A percentile compares a stretch with the other conserved stretches of the same genome.
phyloP scores from a whole-genome alignment of 1,139 yeast genomes.

The Taphrina communis region DNA sequence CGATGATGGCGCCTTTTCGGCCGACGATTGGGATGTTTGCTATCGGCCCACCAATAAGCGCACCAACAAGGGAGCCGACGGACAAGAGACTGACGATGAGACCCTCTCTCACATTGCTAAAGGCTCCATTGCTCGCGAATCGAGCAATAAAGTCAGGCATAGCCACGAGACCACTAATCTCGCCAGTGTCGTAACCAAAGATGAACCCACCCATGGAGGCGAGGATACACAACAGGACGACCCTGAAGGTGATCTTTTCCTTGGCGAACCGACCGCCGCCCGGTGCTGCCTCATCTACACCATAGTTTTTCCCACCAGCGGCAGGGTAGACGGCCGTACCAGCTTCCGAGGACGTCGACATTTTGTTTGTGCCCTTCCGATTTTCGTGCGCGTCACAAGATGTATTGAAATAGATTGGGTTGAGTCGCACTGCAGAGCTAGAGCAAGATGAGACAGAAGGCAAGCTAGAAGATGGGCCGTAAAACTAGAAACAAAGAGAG shows the following conservation, averaged over 20 bases:
- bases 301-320: conserved; percentile 1
- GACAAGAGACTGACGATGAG: conserved; percentile 62
- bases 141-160: conserved; percentile 66
- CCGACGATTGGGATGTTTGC: conserved; percentile 59
- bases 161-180: conserved; percentile 76
- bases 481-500: background rate
- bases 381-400: too few relatives aligned
- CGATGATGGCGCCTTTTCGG: conserved; percentile 59
- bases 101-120: conserved; percentile 54
- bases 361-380: background rate
- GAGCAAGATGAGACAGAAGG: too few relatives aligned
- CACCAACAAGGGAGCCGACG: conserved; percentile 63
- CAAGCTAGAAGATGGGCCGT: too few relatives aligned
- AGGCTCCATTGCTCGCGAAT: conserved; percentile 55
- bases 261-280: background rate
- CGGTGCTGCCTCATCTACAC: background rate
- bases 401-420: too few relatives aligned
- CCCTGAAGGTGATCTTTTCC: conserved; percentile 28
- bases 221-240: conserved; percentile 26
- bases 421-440: too few relatives aligned
- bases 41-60: conserved; percentile 56
- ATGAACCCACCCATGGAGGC: conserved; percentile 36
- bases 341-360: conserved; percentile 21
- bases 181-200: conserved; percentile 59
- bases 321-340: conserved; percentile 16